Evolutionary conservation across 805 yeast genomes (phyloP), one percentile per base, ranked within the genome.

Genomic region (Barnettozyma sp.): DNA sequence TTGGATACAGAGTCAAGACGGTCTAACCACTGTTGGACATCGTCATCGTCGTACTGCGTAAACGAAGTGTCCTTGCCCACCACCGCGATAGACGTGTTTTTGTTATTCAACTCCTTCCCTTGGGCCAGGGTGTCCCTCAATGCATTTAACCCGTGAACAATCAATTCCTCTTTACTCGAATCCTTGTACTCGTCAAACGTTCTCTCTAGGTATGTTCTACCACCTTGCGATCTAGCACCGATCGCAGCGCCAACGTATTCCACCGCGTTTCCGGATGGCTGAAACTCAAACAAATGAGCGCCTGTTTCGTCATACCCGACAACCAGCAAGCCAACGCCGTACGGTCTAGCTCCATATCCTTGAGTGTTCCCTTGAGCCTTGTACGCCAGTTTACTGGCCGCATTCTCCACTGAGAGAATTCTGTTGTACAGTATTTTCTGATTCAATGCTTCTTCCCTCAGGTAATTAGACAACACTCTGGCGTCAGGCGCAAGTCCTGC

Each of bases 401-500:
- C 95, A 50, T 79, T 78, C 39, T 81, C 76, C 13, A 88, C 78
- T 43, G 84, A 79, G 41, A 92, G 66, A 12, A 95, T 88, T 53
- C 95, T 77, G 62, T 86, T 80, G 62, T 74, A 92, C 19, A 88
- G 78, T 70, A 90, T 71, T 52, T 76, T 82, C 22, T 90, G 82
- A 45, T 80, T 74, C 79, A 90, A 81, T 34, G 97, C 94, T 54
- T 88, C 92, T 51, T 85, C 87, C 58, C 97, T 77, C 51, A 92
- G 67, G 60, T 68, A 88, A 56, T 86, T 92, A 33, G 94, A 79
- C 49, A 92, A 70, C 25, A 92, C 94, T 48, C 99, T 73, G 17
- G 97, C 98, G 58, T 92, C 99, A 13, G 99, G 97, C 1, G 97
- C 97, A 52, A 92, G 74, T 8, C 99, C 99, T 2, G 99, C 96